phyloP scores from a whole-genome alignment of 2,329 filamentous ascomycete genomes.

The Aspergillus neotritici region DNA sequence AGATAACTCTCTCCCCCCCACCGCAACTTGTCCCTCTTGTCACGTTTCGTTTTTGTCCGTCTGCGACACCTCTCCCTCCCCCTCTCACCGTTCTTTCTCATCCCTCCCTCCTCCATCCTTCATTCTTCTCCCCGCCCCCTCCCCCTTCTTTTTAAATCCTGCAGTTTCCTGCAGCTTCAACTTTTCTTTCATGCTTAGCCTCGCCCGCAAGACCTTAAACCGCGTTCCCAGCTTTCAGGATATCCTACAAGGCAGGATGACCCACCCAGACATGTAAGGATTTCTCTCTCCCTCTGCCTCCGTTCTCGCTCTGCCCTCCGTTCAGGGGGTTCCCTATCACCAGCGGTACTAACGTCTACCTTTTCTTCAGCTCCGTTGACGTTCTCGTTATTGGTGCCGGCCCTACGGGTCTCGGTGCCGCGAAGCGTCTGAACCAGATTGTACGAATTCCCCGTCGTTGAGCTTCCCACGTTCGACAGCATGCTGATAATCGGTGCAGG shows the following conservation, averaged over 20 bases:
- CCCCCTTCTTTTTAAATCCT: constrained; percentile 21
- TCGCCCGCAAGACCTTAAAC: constrained; percentile 40
- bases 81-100: constrained; percentile 18
- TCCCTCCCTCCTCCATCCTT: constrained; percentile 18
- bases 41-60: constrained; percentile 22
- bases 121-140: constrained; percentile 17
- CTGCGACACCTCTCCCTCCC: constrained; percentile 18
- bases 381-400: constrained; percentile 97
- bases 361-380: constrained; percentile 69
- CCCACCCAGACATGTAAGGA: constrained; percentile 42
- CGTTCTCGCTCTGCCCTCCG: neutral
- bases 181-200: constrained; percentile 38
- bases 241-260: constrained; percentile 44
- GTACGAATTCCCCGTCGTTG: constrained; percentile 46
- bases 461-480: neutral
- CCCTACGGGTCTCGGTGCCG: constrained; percentile 93
- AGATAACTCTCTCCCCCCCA: constrained; percentile 19
- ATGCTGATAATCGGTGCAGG: constrained; percentile 47
- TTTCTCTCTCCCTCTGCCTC: constrained; percentile 6
- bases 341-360: constrained; percentile 11
- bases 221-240: constrained; percentile 43
- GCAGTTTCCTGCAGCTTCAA: constrained; percentile 25
- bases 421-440: constrained; percentile 94
- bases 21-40: constrained; percentile 16
- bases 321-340: constrained; percentile 8